Evolutionary conservation across 345 rosid species (phyloP).

Genomic region (Brassica rapa): DNA sequence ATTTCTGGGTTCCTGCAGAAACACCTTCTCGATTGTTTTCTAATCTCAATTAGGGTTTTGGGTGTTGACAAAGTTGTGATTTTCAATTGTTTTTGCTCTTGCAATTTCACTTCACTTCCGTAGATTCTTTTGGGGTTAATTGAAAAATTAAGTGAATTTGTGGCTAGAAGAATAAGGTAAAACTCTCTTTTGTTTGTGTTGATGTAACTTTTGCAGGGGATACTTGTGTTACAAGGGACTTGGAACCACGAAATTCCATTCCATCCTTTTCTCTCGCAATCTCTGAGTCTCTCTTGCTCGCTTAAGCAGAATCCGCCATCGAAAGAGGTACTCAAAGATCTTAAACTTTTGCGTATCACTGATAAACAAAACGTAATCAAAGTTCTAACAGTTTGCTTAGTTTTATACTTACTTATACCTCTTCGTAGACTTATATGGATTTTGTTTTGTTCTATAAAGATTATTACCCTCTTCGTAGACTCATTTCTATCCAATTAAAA

Average conservation of each 20-base stretch:
- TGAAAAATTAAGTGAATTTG: neutral
- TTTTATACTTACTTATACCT: no score
- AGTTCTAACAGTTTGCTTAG: no score
- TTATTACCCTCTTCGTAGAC: no score
- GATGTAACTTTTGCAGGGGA: constrained; percentile 49
- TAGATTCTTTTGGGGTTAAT: neutral
- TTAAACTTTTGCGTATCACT: no score
- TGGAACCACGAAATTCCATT: constrained; percentile 59
- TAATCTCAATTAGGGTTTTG: neutral
- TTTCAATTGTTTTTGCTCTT: neutral
- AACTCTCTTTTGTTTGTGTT: neutral
- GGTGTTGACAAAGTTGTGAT: neutral
- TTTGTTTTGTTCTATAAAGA: no score
- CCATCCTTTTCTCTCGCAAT: no score
- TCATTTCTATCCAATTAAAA: no score
- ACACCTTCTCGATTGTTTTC: neutral
- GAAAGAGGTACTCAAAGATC: no score
- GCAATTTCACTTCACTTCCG: neutral
- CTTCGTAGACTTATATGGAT: no score
- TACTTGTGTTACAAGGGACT: constrained; percentile 95
- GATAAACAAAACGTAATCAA: no score
- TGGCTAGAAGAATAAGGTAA: neutral
- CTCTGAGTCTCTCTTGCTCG: no score
- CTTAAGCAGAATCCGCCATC: no score
- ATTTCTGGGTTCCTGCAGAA: neutral